A percentile compares a stretch with the other conserved stretches of the same genome.
phyloP scores from a whole-genome alignment of 257 asterid genomes.

The Fraxinus anomala region DNA sequence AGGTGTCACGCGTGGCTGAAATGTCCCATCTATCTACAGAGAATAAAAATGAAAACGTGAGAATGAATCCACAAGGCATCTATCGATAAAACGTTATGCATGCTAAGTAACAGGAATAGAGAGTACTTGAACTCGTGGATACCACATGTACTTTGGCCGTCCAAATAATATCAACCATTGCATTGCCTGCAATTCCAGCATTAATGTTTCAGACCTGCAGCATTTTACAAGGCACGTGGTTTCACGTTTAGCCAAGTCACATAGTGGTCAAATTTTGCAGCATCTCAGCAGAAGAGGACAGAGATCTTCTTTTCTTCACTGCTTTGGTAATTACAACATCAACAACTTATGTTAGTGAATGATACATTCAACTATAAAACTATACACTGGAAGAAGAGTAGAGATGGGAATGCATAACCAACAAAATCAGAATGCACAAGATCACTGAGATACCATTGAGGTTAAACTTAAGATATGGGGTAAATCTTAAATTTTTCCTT shows the following conservation, averaged over 20 bases:
- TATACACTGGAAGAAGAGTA: neutral
- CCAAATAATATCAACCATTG: conserved; percentile 14
- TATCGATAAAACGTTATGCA: neutral
- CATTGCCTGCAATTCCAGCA: neutral
- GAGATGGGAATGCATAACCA: neutral
- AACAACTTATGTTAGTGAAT: neutral
- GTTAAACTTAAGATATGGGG: no score
- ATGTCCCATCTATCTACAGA: neutral
- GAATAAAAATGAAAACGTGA: neutral
- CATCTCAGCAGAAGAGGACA: neutral
- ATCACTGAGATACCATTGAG: neutral
- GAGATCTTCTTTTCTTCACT: neutral
- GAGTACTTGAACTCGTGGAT: neutral
- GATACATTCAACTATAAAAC: neutral
- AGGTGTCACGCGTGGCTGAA: neutral
- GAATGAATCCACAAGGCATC: neutral
- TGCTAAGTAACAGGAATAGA: neutral
- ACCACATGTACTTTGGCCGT: neutral
- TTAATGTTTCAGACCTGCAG: no score
- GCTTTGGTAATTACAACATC: neutral
- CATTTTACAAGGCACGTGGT: no score
- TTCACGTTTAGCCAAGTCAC: no score
- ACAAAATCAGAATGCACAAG: neutral
- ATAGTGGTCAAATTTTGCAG: no score
- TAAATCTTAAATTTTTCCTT: no score